Percentiles rank a stretch among this genome's conserved stretches.
These are phyloP conservation scores for Solanum lycopersicoides DNA, from an alignment of 257 asterid species.

Conservation along the genomic window DNA sequence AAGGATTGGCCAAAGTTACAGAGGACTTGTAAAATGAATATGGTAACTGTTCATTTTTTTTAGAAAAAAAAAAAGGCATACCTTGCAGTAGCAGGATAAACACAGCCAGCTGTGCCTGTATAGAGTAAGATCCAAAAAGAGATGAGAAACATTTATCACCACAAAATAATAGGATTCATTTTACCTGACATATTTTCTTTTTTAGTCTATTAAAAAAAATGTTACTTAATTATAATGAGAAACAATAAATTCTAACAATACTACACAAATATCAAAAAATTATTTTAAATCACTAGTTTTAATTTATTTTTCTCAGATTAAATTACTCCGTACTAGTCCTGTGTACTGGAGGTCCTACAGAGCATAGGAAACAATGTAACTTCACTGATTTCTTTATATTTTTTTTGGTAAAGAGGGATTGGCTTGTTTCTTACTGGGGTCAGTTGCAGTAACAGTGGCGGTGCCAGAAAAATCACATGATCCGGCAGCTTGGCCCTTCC, in stretches of 20 bases:
- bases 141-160: not conserved
- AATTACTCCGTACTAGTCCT: not conserved
- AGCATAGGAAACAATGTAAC: not conserved
- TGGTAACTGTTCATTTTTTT: not conserved
- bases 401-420: too few species aligned
- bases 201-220: too few species aligned
- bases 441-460: slow-evolving; percentile 32
- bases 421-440: slow-evolving; percentile 50
- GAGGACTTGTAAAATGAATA: not conserved
- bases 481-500: slow-evolving; percentile 35
- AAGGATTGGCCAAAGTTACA: not conserved
- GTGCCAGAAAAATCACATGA: slow-evolving; percentile 77
- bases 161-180: not conserved
- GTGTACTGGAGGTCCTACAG: not conserved
- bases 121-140: not conserved
- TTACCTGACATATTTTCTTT: too few species aligned
- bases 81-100: slow-evolving; percentile 65
- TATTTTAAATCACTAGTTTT: not conserved
- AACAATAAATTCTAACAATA: too few species aligned
- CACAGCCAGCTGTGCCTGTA: slow-evolving; percentile 56
- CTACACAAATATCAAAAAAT: too few species aligned
- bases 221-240: too few species aligned
- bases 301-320: too few species aligned
- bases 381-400: not conserved
- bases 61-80: slow-evolving; percentile 2